Conservation (phyloP, 2,329 filamentous ascomycete genomes). For the Fusarium goolgardi region DNA sequence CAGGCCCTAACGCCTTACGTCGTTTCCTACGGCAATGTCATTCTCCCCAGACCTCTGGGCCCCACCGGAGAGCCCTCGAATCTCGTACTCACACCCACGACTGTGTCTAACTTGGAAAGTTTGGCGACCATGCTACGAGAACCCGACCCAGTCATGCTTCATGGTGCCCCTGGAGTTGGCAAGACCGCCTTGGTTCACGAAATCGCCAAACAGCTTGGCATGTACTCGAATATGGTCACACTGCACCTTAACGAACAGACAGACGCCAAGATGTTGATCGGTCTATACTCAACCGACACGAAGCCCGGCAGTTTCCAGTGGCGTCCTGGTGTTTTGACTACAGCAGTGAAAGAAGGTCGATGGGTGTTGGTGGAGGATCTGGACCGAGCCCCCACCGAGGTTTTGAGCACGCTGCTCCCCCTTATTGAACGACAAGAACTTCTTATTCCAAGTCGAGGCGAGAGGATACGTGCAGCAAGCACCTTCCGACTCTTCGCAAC, state of each 20-base stretch:
- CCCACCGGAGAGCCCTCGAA: constrained; percentile 58
- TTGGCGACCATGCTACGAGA: constrained; percentile 76
- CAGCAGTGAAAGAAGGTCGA: constrained; percentile 90
- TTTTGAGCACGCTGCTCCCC: constrained; percentile 91
- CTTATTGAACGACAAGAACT: constrained; percentile 93
- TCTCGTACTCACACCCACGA: constrained; percentile 78
- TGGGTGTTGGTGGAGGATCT: constrained; percentile 99
- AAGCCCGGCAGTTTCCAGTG: constrained; percentile 91
- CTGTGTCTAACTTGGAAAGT: constrained; percentile 74
- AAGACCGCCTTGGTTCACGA: constrained; percentile 91
- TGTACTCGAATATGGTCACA: constrained; percentile 86
- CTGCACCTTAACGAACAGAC: constrained; percentile 98
- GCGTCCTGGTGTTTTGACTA: constrained; percentile 92
- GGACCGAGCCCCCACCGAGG: constrained; percentile 92
- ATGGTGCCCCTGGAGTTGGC: constrained; percentile 85
- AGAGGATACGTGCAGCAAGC: constrained; percentile 82
- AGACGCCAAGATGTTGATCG: constrained; percentile 95
- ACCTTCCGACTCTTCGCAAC: constrained; percentile 94
- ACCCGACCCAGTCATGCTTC: constrained; percentile 79
- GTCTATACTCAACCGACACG: constrained; percentile 90
- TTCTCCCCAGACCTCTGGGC: constrained; percentile 73
- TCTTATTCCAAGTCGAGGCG: constrained; percentile 87
- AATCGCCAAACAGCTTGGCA: constrained; percentile 81
- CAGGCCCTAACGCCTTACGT: constrained; percentile 69
- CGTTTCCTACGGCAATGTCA: constrained; percentile 71